A percentile compares a stretch with the other conserved stretches of the same genome.
Conservation (phyloP, 1,284 basidiomycete species). For the Pterulicium gracile region DNA sequence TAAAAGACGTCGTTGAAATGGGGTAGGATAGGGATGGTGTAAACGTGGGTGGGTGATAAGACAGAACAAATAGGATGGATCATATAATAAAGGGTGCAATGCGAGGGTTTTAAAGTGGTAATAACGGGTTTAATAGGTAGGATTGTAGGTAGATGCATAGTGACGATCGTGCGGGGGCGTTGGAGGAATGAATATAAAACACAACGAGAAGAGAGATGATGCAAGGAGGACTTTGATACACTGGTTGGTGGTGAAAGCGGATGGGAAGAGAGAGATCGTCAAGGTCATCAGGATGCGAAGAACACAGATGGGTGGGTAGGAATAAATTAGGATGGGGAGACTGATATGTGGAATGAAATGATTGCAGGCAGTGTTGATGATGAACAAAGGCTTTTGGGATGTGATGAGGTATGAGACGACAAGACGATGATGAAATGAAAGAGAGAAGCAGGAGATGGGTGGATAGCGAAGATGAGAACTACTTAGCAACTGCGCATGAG, state of each 20-base stretch:
- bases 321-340: not conserved
- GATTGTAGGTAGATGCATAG: too few species aligned
- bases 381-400: not conserved
- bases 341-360: not conserved
- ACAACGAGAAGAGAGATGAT: too few species aligned
- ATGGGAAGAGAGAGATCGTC: not conserved
- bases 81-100: too few species aligned
- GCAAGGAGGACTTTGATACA: too few species aligned
- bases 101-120: too few species aligned
- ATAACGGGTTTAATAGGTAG: too few species aligned
- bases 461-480: not conserved
- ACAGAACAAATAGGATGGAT: too few species aligned
- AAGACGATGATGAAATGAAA: not conserved
- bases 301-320: not conserved
- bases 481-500: slow-evolving; percentile 12
- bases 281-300: not conserved
- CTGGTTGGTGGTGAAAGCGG: not conserved
- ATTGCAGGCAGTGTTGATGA: not conserved
- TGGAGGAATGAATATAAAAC: too few species aligned
- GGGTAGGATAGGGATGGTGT: too few species aligned
- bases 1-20: too few species aligned
- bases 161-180: too few species aligned
- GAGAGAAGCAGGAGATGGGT: not conserved
- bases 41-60: too few species aligned
- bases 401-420: not conserved